A percentile compares a stretch with the other conserved stretches of the same genome.
phyloP scores from a whole-genome alignment of 441 rosid genomes.

The Lepidium campestre region DNA sequence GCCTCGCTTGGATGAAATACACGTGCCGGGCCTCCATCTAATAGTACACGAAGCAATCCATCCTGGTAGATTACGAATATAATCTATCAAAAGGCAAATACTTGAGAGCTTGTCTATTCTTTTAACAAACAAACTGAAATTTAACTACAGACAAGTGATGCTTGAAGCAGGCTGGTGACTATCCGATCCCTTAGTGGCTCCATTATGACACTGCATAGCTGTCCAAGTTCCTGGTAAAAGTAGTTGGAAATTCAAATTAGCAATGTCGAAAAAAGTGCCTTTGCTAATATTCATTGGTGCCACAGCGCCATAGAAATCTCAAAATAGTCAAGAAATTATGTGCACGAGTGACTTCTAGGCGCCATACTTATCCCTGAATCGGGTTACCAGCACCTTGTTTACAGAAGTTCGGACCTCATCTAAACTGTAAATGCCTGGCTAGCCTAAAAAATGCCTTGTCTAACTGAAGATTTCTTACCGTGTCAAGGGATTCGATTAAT shows the following conservation, averaged over 20 bases:
- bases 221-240: slow-evolving; percentile 68
- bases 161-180: slow-evolving; percentile 94
- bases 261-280: background rate
- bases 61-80: slow-evolving; percentile 45
- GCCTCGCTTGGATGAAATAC: slow-evolving; percentile 66
- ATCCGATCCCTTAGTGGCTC: slow-evolving; percentile 91
- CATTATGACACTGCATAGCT: slow-evolving; percentile 71
- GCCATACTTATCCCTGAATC: background rate
- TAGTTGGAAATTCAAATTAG: slow-evolving; percentile 1
- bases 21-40: slow-evolving; percentile 85
- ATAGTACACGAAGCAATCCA: slow-evolving; percentile 75
- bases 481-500: slow-evolving; percentile 77
- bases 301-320: background rate
- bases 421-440: background rate
- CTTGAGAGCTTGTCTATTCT: slow-evolving; percentile 9
- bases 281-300: background rate
- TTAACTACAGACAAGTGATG: slow-evolving; percentile 60
- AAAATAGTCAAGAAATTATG: background rate
- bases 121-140: slow-evolving; percentile 1
- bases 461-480: slow-evolving; percentile 36
- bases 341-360: slow-evolving; percentile 4
- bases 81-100: slow-evolving; percentile 16
- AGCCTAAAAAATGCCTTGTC: background rate
- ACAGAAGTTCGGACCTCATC: background rate
- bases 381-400: background rate